A percentile compares a stretch with the other conserved stretches of the same genome.
phyloP scores from a whole-genome alignment of 495 filamentous ascomycete genomes.

The Penicilliopsis zonata region DNA sequence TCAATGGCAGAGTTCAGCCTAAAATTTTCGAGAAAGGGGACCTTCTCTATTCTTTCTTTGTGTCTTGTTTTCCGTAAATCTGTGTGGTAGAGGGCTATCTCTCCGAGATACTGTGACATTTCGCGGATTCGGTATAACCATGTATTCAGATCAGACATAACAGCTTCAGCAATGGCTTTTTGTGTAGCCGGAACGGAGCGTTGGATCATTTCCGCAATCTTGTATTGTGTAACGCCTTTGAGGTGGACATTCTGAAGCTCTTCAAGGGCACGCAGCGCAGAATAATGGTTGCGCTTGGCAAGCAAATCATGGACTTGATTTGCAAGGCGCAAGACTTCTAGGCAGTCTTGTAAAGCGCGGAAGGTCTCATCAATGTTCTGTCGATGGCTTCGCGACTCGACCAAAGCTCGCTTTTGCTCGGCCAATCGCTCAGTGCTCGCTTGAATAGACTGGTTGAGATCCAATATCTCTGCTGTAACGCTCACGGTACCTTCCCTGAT shows the following conservation, averaged over 20 bases:
- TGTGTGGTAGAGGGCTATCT: conserved; percentile 95
- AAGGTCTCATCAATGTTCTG: conserved; percentile 95
- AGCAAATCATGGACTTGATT: conserved; percentile 92
- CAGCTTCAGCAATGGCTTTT: conserved; percentile 83
- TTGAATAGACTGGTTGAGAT: conserved; percentile 89
- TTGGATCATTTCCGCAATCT: conserved; percentile 92
- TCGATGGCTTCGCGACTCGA: conserved; percentile 81
- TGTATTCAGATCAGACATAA: conserved; percentile 94
- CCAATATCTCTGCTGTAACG: conserved; percentile 82
- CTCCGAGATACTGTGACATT: conserved; percentile 86
- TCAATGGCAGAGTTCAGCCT: conserved; percentile 95
- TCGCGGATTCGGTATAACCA: conserved; percentile 97
- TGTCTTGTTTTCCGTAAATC: conserved; percentile 76
- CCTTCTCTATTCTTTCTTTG: conserved; percentile 61
- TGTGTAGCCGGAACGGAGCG: conserved; percentile 88
- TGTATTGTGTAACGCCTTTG: conserved; percentile 84
- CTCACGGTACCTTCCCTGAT: conserved; percentile 80
- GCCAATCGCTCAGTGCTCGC: conserved; percentile 89
- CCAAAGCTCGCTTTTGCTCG: conserved; percentile 85
- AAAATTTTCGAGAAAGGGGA: conserved; percentile 63
- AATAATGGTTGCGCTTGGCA: conserved; percentile 87
- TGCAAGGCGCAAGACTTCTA: conserved; percentile 83
- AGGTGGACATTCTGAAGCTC: conserved; percentile 95
- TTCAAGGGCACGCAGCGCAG: conserved; percentile 82
- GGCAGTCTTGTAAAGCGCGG: conserved; percentile 74